Evolutionary conservation across 352 stramenopile species (phyloP).

Genomic region (Hyaloperonospora brassicae): DNA sequence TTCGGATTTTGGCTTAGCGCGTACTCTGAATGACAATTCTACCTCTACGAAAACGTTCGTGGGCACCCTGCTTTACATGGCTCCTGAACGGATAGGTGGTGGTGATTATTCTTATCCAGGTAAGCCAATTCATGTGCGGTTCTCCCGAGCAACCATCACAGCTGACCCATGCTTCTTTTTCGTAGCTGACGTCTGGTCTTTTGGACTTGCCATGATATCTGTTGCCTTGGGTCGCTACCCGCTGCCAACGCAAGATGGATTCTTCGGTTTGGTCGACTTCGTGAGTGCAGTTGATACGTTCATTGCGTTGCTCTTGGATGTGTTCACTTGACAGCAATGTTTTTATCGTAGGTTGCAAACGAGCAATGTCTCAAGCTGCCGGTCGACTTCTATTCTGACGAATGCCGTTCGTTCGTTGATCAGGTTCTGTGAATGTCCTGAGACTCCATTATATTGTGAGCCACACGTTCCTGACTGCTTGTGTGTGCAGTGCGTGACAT

Average conservation of each 20-base stretch:
- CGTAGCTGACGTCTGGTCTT: slow-evolving; percentile 78
- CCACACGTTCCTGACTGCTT: background rate
- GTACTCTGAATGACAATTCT: slow-evolving; percentile 66
- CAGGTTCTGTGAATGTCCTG: slow-evolving; percentile 25
- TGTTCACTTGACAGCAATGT: background rate
- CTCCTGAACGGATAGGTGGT: slow-evolving; percentile 88
- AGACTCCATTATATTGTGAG: background rate
- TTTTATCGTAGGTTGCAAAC: slow-evolving; percentile 53
- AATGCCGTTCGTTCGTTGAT: slow-evolving; percentile 65
- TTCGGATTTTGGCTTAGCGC: slow-evolving; percentile 80
- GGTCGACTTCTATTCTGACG: slow-evolving; percentile 48
- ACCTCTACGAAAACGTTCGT: slow-evolving; percentile 88
- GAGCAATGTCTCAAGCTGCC: slow-evolving; percentile 66
- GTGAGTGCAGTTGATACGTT: slow-evolving; percentile 23
- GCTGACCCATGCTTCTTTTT: slow-evolving; percentile 2
- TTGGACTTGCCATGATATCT: slow-evolving; percentile 67
- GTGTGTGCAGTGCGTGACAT: slow-evolving; percentile 44
- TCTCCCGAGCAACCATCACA: background rate
- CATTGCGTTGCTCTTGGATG: background rate
- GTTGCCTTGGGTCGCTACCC: slow-evolving; percentile 79
- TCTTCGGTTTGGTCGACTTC: slow-evolving; percentile 83
- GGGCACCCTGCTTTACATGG: slow-evolving; percentile 92
- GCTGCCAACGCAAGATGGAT: slow-evolving; percentile 78
- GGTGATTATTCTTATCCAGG: slow-evolving; percentile 86
- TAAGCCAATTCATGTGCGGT: slow-evolving; percentile 11